Conservation (phyloP, 2,329 filamentous ascomycete genomes). For the Colletotrichum simmondsii region DNA sequence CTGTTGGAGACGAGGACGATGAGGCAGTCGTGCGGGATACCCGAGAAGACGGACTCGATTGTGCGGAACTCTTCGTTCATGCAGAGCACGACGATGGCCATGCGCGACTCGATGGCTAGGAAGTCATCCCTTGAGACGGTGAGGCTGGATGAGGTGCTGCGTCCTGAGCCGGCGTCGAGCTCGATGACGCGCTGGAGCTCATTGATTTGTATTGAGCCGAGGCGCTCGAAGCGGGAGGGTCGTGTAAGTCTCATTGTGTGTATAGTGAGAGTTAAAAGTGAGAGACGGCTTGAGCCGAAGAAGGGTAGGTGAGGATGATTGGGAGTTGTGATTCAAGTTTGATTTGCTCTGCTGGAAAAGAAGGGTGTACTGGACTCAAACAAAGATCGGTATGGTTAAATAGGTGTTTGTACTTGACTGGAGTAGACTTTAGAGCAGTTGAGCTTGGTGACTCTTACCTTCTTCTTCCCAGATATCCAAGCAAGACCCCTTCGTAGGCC, state of each 20-base stretch:
- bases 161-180: constrained; percentile 11
- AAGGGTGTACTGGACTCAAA: not conserved
- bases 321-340: not conserved
- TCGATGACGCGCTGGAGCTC: constrained; percentile 15
- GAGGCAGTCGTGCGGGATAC: constrained; percentile 17
- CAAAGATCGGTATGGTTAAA: not conserved
- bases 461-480: not conserved
- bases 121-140: not conserved
- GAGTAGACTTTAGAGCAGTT: too few relatives aligned
- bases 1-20: constrained; percentile 23
- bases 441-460: not conserved
- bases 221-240: constrained; percentile 4
- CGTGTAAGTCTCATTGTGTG: constrained; percentile 5
- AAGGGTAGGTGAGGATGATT: not conserved
- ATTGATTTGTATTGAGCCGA: constrained; percentile 8
- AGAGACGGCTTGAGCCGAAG: not conserved
- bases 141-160: not conserved
- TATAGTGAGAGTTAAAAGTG: too few relatives aligned
- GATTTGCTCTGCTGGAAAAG: not conserved
- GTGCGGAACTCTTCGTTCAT: constrained; percentile 16
- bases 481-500: not conserved
- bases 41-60: constrained; percentile 16
- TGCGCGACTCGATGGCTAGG: not conserved
- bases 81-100: constrained; percentile 22
- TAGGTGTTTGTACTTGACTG: not conserved